These are phyloP conservation scores for Rhytidiadelphus loreus DNA, from an alignment of 225 moss, liverwort and hornwort species.

Conservation along the genomic window DNA sequence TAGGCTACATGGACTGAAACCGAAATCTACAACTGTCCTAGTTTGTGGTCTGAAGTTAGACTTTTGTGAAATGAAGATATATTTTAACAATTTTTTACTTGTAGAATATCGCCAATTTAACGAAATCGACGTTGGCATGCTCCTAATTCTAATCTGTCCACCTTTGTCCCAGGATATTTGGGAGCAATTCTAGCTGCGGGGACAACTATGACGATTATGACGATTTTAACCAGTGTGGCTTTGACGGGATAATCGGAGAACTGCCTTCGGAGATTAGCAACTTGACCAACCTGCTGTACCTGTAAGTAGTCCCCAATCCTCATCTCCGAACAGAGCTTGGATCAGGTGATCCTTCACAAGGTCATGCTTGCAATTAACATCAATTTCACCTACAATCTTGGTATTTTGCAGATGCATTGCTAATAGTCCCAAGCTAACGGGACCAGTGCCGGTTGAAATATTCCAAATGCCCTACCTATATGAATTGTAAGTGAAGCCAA, in stretches of 20 bases:
- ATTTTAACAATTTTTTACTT: too few species aligned
- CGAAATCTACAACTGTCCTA: too few species aligned
- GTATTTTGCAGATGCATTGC: fast-evolving
- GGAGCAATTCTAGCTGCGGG: not conserved
- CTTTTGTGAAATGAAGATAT: too few species aligned
- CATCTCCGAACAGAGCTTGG: not conserved
- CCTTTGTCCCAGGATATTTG: not conserved
- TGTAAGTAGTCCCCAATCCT: not conserved
- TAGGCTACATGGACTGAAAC: too few species aligned
- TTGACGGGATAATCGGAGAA: not conserved
- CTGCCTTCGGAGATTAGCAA: not conserved
- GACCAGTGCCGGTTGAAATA: not conserved
- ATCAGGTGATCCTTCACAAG: not conserved
- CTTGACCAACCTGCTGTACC: not conserved
- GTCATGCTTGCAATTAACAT: too few species aligned
- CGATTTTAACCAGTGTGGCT: not conserved
- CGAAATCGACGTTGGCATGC: too few species aligned
- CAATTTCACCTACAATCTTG: too few species aligned
- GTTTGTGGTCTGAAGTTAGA: too few species aligned
- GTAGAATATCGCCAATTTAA: too few species aligned
- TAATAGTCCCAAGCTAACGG: not conserved
- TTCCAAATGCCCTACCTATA: not conserved
- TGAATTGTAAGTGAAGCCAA: not conserved
- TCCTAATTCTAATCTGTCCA: too few species aligned
- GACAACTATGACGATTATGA: too few species aligned